Evolutionary conservation across 2,329 filamentous ascomycete species (phyloP).

Genomic region (Paecilomyces formosus): DNA sequence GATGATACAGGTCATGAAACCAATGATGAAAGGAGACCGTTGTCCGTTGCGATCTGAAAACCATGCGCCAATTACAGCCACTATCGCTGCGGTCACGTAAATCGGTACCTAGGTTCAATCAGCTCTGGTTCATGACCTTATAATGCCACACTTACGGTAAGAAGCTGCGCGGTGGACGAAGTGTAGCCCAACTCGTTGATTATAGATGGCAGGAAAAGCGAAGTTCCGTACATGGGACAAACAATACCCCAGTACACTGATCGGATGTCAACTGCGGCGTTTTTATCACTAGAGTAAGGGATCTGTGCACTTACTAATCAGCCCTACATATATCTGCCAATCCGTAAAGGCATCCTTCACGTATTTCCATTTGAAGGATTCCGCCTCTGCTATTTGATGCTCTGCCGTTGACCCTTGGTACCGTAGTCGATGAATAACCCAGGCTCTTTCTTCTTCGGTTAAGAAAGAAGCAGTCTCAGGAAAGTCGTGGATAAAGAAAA

Average conservation of each 20-base stretch:
- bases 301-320: slow-evolving; percentile 24
- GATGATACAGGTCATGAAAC: slow-evolving; percentile 46
- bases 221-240: slow-evolving; percentile 35
- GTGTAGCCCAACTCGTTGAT: slow-evolving; percentile 35
- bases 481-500: slow-evolving; percentile 40
- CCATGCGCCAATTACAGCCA: slow-evolving; percentile 41
- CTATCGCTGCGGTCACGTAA: slow-evolving; percentile 31
- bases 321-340: slow-evolving; percentile 34
- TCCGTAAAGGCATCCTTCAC: slow-evolving; percentile 33
- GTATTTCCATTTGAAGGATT: slow-evolving; percentile 31
- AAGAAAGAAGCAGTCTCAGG: slow-evolving; percentile 39
- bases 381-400: slow-evolving; percentile 18
- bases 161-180: slow-evolving; percentile 31
- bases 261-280: slow-evolving; percentile 1
- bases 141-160: slow-evolving; percentile 21
- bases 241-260: slow-evolving; percentile 37
- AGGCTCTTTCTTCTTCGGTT: slow-evolving; percentile 30
- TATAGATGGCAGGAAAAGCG: slow-evolving; percentile 33
- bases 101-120: slow-evolving; percentile 22
- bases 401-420: slow-evolving; percentile 23
- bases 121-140: neutral
- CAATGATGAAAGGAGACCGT: slow-evolving; percentile 49
- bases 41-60: slow-evolving; percentile 51
- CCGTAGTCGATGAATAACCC: slow-evolving; percentile 30
- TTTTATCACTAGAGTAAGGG: too few relatives aligned